Evolutionary conservation across 768 basidiomycete genomes (phyloP), one percentile per base, ranked within the genome.

Genomic region (Peribolospora kevripleyi): DNA sequence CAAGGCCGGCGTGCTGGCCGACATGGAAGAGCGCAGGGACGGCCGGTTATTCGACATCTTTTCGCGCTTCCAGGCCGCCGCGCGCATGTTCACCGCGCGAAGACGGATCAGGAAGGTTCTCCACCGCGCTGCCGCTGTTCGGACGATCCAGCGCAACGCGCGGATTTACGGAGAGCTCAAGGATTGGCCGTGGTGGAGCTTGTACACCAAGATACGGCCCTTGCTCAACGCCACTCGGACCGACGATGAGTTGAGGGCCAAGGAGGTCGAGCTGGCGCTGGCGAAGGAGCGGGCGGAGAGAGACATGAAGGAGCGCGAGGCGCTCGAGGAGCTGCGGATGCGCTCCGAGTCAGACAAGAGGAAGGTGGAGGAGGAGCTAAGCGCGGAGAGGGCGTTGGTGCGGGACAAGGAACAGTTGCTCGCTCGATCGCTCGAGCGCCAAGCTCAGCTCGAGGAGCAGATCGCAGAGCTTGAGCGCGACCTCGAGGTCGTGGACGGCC

Each of bases 171-270:
- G 81, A 6, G 81, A 85, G 54, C 72, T 98, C 39, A 74, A 78
- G 49, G 85, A 91, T 53, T 97, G 93, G 93, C 88, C 91, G 1
- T 97, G 93, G 93, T 98, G 93, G 93, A 83, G 88, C 59, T 73
- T 97, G 7, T 98, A 90, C 65, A 87, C 87, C 3, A 91, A 91
- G 72, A 86, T 98, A 14, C 82, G 90, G 42, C 93, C 93, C 0
- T 67, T 97, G 10, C 74, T 98, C 40, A 85, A 85, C 25, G 90
- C 90, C 0, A 91, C 91, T 2, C 73, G 87, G 13, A 82, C 78
- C 59, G 91, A 97, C 63, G 87, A 90, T 46, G 91, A 91, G 65
- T 74, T 97, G 5, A 75, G 82, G 11, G 75, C 76, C 67, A 91
- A 91, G 66, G 84, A 87, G 54, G 72, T 78, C 2, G 93, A 98